Evolutionary conservation across 2,329 filamentous ascomycete species (phyloP).

Genomic region (Ophiostoma tasmaniense): DNA sequence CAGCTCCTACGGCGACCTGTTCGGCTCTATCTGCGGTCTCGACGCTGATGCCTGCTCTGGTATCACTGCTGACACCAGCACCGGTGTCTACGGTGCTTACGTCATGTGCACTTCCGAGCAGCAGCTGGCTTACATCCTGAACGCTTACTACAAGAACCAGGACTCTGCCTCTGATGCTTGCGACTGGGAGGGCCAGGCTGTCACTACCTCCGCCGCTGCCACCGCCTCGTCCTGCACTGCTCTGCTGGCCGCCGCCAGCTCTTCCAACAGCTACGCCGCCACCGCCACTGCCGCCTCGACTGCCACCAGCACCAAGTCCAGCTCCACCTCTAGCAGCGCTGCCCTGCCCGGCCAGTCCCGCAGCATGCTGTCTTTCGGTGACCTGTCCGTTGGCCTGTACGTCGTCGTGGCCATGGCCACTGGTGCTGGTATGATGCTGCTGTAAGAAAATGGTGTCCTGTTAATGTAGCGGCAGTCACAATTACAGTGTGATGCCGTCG

Average conservation of each 20-base stretch:
- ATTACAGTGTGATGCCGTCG: not conserved
- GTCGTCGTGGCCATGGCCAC: conserved; percentile 42
- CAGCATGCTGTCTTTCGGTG: conserved; percentile 38
- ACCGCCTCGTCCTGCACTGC: conserved; percentile 46
- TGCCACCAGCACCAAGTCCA: conserved; percentile 24
- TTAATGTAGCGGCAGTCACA: not conserved
- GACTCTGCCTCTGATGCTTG: conserved; percentile 52
- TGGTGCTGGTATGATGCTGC: conserved; percentile 45
- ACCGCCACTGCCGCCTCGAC: conserved; percentile 40
- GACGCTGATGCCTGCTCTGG: conserved; percentile 52
- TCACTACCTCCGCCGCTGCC: conserved; percentile 38
- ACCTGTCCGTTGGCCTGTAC: conserved; percentile 43
- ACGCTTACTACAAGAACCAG: conserved; percentile 60
- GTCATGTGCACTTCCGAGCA: conserved; percentile 64
- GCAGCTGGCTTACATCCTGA: conserved; percentile 65
- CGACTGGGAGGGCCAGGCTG: conserved; percentile 61
- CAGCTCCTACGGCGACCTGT: conserved; percentile 58
- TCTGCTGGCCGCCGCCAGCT: conserved; percentile 55
- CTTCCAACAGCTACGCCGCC: conserved; percentile 40
- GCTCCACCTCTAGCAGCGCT: conserved; percentile 28
- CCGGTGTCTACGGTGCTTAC: conserved; percentile 66
- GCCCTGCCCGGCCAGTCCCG: conserved; percentile 32
- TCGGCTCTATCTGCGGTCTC: conserved; percentile 62
- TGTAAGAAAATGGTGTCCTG: conserved; percentile 34
- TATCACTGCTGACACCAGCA: conserved; percentile 58